Evolutionary conservation across 306 rosid genomes (phyloP), one percentile per base, ranked within the genome.

Genomic region (Hippophae rhamnoides): DNA sequence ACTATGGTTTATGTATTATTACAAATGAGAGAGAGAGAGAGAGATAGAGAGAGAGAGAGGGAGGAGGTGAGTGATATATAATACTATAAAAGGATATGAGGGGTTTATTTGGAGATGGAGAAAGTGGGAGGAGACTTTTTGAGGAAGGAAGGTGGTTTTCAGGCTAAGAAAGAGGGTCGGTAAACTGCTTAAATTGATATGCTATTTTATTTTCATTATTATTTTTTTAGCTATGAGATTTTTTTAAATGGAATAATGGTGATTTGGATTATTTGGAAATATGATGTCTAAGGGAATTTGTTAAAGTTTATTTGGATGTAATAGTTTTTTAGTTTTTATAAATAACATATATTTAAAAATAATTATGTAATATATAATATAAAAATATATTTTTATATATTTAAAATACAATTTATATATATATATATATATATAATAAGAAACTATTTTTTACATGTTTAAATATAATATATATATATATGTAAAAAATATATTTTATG

Each of bases 121-220:
- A 56, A 50, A 54, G 53, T 25, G 48, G 5, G 43, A 46, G n/a
- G 56, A 13, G 72, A 66, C 14, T 69, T 75, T 67, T 60, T 58
- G 13, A 0, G 27, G 2, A 58, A 57, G 12, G 50, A 58, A 57
- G 12, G 50, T 52, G 71, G 81, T 69, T 72, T 84, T 69, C 77
- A 56, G 79, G 70, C 63, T 3, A 62, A 42, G 18, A 12, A 14
- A 14, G 9, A 54, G 1, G 12, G 47, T 49, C 75, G 57, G 67
- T 1, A 76, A 43, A 67, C 78, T 46, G 76, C 71, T 66, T 7
- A 1, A 45, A 41, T 45, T 13, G 47, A 55, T 10, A 51, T 43
- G 10, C 38, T 66, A 41, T 49, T 23, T 9, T 1, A 6, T 12
- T 49, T 49, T 49, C 25, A 18, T 18, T 7, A 40, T 45, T 47